Conservation (phyloP, 768 basidiomycete genomes). For the Lactarius hengduanensis region DNA sequence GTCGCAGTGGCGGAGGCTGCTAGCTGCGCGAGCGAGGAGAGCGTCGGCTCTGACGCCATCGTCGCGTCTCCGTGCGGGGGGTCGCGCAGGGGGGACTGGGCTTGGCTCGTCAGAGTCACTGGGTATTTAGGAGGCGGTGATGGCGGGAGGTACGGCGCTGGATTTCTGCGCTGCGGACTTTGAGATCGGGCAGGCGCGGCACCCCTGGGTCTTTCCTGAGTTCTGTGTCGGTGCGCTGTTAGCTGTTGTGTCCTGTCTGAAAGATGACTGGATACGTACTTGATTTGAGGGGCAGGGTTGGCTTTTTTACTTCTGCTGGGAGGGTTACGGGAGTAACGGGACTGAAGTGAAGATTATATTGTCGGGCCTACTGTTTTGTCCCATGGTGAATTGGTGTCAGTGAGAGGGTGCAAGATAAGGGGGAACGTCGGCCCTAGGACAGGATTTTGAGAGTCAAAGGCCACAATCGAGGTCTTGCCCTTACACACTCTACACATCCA, state of each 20-base stretch:
- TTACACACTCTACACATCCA: too few relatives aligned
- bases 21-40: conserved; percentile 56
- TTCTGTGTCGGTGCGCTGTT: conserved; percentile 42
- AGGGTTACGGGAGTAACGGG: too few relatives aligned
- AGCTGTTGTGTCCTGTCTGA: background rate
- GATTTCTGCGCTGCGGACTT: conserved; percentile 54
- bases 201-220: conserved; percentile 89
- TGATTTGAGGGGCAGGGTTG: background rate
- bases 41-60: conserved; percentile 74
- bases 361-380: too few relatives aligned
- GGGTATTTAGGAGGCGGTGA: background rate
- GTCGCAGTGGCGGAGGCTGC: conserved; percentile 38
- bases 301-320: too few relatives aligned
- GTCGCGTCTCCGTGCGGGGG: conserved; percentile 48
- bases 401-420: too few relatives aligned
- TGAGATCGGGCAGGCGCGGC: conserved; percentile 75
- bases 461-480: too few relatives aligned
- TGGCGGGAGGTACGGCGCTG: conserved; percentile 40
- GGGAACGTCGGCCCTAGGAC: too few relatives aligned
- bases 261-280: background rate
- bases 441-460: too few relatives aligned
- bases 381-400: too few relatives aligned
- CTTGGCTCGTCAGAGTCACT: too few relatives aligned
- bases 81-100: conserved; percentile 14
- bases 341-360: too few relatives aligned